Evolutionary conservation across 2,329 filamentous ascomycete species (phyloP), one percentile per base, ranked within the genome.

Genomic region (Phaeophleospora eucalypticola): DNA sequence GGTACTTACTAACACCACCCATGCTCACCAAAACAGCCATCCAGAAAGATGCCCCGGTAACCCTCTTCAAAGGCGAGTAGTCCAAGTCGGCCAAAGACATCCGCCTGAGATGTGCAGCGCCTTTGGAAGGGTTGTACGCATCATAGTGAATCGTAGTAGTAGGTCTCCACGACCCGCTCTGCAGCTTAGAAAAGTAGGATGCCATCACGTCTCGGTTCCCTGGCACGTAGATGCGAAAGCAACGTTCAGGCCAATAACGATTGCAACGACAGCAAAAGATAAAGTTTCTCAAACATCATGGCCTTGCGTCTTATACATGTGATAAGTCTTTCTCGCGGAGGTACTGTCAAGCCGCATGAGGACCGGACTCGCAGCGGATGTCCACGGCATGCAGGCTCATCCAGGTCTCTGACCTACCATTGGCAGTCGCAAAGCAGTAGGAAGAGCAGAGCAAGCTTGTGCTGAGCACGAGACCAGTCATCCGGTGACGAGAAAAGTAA

Each of bases 1-100:
- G 19, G 15, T 39, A 52, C 49, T 49, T 21, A 50, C 65, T 65
- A 17, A 67, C 54, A 36, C 65, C 65, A 41, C 68, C 68, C 17
- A 67, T 57, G 4, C 57, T 61, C 2, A 67, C 63, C 20, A 67
- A 56, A 21, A 66, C 32, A 14, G 57, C 61, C 64, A 67, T 67
- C 10, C 54, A 57, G 29, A 66, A 56, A 34, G 63, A 46, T 10
- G 51, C 51, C 36, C 48, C 35, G 16, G 51, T 54, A 10, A 54
- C 40, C 4, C 51, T 39, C 35, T 38, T 36, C 46, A 54, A 43
- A 12, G 51, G 51, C 20, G 42, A 46, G 36, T 54, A 54, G 41
- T 51, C 48, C 35, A 54, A 32, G 43, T 49, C 21, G 9, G 48
- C 33, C 24, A 54, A 42, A 18, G 41, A 46, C 24, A 49, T 46